These are phyloP conservation scores for Cordyceps tenuipes DNA, from an alignment of 2,329 filamentous ascomycete species.

Conservation along the genomic window DNA sequence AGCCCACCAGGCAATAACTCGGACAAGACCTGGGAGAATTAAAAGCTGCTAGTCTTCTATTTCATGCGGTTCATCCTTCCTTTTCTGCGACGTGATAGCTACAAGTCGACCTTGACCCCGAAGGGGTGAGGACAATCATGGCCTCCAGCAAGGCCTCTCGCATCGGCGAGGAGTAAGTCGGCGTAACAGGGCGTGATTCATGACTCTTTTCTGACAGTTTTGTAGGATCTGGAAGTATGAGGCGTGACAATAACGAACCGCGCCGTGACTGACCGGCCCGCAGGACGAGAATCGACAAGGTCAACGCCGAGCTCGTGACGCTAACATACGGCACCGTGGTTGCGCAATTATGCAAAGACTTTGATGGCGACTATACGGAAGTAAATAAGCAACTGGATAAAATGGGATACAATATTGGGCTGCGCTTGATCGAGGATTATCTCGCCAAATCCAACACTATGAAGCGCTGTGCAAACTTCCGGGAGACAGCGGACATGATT, in stretches of 20 bases:
- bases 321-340: slow-evolving; percentile 98
- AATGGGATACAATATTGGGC: slow-evolving; percentile 98
- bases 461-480: slow-evolving; percentile 84
- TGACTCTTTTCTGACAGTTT: slow-evolving; percentile 23
- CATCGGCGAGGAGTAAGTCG: slow-evolving; percentile 52
- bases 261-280: slow-evolving; percentile 20
- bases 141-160: slow-evolving; percentile 53
- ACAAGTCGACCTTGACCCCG: not conserved
- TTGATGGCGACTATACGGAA: slow-evolving; percentile 85
- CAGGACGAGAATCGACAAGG: slow-evolving; percentile 92
- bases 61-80: not conserved
- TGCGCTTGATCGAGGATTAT: slow-evolving; percentile 94
- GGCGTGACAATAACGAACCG: slow-evolving; percentile 4
- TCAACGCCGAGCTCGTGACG: slow-evolving; percentile 94
- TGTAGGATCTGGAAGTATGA: slow-evolving; percentile 81
- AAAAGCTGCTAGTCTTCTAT: not conserved
- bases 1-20: not conserved
- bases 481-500: slow-evolving; percentile 95
- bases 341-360: slow-evolving; percentile 92
- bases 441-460: slow-evolving; percentile 88
- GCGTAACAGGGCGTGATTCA: slow-evolving; percentile 15
- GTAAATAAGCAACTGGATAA: slow-evolving; percentile 97
- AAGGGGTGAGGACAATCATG: slow-evolving; percentile 30
- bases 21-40: not conserved
- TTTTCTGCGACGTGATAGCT: not conserved